Evolutionary conservation across 2,329 filamentous ascomycete genomes (phyloP).

Genomic region (Colletotrichum siamense): DNA sequence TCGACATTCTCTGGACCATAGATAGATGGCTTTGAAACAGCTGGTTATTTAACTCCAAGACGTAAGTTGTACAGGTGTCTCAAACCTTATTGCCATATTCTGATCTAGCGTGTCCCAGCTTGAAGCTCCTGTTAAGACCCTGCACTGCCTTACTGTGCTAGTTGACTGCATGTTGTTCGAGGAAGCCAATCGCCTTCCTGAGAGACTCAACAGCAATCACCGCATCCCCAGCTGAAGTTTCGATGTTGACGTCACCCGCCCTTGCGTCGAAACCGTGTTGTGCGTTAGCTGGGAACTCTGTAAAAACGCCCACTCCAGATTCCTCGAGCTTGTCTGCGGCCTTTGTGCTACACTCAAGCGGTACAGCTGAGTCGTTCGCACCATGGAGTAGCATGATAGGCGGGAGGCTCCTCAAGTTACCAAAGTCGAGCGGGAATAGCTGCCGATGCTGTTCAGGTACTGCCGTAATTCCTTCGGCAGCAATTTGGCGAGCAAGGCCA

Average conservation of each 20-base stretch:
- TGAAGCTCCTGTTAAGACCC: no score
- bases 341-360: not conserved
- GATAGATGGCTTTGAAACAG: no score
- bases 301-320: not conserved
- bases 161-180: not conserved
- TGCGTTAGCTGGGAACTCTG: not conserved
- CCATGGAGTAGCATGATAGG: conserved; percentile 5
- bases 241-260: not conserved
- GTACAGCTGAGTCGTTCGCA: conserved; percentile 3
- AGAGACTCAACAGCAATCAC: not conserved
- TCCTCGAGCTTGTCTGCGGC: not conserved
- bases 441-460: not conserved
- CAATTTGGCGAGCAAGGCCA: not conserved
- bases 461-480: not conserved
- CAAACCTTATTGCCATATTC: no score
- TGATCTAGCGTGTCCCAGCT: no score
- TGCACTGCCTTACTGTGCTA: no score
- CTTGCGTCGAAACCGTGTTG: not conserved
- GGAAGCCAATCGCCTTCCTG: not conserved
- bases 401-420: not conserved
- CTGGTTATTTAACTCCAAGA: no score
- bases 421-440: not conserved
- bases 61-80: no score
- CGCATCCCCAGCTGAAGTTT: not conserved
- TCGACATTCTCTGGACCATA: no score